Conservation (phyloP, 345 rosid genomes). For the Rubroshorea leprosula region DNA sequence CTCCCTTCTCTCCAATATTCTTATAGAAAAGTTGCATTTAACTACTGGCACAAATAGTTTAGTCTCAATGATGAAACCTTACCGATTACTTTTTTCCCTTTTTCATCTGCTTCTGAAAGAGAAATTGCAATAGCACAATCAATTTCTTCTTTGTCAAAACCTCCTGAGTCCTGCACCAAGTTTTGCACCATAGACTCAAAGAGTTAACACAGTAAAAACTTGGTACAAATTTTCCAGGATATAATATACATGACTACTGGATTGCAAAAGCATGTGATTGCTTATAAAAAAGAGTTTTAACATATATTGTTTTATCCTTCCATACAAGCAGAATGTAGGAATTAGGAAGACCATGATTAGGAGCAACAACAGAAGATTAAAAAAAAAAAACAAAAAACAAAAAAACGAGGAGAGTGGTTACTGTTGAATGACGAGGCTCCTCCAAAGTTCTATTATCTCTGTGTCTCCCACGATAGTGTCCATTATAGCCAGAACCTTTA, state of each 20-base stretch:
- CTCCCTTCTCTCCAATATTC: too few species aligned
- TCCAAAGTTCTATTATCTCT: slow-evolving; percentile 43
- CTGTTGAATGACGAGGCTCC: slow-evolving; percentile 57
- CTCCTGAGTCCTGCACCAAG: slow-evolving; percentile 64
- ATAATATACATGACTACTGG: slow-evolving; percentile 4
- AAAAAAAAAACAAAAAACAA: too few species aligned
- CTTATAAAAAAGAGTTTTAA: slow-evolving; percentile 3
- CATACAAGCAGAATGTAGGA: background rate
- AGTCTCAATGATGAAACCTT: slow-evolving; percentile 21
- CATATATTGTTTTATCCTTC: background rate
- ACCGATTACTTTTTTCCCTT: slow-evolving; percentile 83
- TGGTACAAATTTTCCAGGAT: slow-evolving; percentile 1
- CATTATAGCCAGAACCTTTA: slow-evolving; percentile 55
- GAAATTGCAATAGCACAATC: slow-evolving; percentile 82
- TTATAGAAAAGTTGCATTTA: too few species aligned
- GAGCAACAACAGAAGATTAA: slow-evolving; percentile 2
- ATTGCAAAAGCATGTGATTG: slow-evolving; percentile 4
- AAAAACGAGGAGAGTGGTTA: slow-evolving; percentile 23
- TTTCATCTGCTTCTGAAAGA: slow-evolving; percentile 60
- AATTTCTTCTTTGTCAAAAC: slow-evolving; percentile 72
- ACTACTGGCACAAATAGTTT: background rate
- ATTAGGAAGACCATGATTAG: background rate
- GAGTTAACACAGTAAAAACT: slow-evolving; percentile 5
- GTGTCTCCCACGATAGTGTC: slow-evolving; percentile 45
- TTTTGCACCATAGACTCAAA: slow-evolving; percentile 10